Percentiles rank a stretch among this genome's conserved stretches.
Conservation (phyloP, 495 filamentous ascomycete genomes). For the Aspergillus homomorphus region DNA sequence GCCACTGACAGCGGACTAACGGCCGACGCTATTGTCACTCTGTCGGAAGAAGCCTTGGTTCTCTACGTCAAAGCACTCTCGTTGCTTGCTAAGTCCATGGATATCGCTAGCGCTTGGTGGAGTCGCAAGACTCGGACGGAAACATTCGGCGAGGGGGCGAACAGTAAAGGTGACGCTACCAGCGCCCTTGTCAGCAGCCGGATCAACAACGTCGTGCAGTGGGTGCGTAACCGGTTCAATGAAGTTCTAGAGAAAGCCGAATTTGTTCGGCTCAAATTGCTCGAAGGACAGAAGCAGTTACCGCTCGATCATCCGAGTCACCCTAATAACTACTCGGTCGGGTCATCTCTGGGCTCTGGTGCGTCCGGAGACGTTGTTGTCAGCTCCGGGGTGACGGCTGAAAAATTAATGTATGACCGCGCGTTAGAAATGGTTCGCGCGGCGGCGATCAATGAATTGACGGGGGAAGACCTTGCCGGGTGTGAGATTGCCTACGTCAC, state of each 20-base stretch:
- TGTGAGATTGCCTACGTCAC: constrained; percentile 94
- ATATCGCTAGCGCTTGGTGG: constrained; percentile 94
- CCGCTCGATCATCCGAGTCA: constrained; percentile 84
- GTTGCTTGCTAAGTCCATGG: constrained; percentile 91
- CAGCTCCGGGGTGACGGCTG: constrained; percentile 78
- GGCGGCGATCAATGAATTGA: constrained; percentile 92
- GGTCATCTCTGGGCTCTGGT: constrained; percentile 44
- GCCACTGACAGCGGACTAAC: constrained; percentile 57
- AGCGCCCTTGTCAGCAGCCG: constrained; percentile 59
- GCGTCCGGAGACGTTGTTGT: constrained; percentile 65
- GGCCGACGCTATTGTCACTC: constrained; percentile 74
- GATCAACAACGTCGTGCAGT: constrained; percentile 91
- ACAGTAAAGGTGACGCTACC: constrained; percentile 42
- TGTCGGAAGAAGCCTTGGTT: constrained; percentile 93
- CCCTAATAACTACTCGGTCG: constrained; percentile 66
- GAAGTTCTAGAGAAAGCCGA: constrained; percentile 95
- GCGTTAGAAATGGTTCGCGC: constrained; percentile 93
- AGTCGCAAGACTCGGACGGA: constrained; percentile 69
- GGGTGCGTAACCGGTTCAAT: constrained; percentile 91
- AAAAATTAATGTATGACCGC: constrained; percentile 97
- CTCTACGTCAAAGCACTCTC: constrained; percentile 92
- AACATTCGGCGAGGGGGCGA: constrained; percentile 44
- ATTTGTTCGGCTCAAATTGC: constrained; percentile 78
- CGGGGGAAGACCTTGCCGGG: constrained; percentile 80
- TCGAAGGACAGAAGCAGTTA: constrained; percentile 80